Evolutionary conservation across 2,329 filamentous ascomycete species (phyloP), one percentile per base, ranked within the genome.

Genomic region (Pseudocercospora eumusae): DNA sequence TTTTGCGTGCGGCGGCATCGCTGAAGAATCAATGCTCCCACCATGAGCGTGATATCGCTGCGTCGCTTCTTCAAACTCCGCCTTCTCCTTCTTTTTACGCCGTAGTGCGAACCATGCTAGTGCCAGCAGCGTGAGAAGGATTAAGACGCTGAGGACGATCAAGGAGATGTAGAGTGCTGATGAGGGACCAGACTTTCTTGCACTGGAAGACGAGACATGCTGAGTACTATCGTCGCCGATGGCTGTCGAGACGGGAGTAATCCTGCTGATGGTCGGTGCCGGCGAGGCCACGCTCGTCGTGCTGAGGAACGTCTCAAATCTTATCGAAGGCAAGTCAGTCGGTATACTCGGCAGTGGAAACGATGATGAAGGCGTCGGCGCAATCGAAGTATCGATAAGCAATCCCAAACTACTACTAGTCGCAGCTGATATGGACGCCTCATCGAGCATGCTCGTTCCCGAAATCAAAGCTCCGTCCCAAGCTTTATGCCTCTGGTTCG

Each of bases 81-180:
- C 3, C 36, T 49, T 54, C 27, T 31, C 47, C 44, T 47, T 54
- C 3, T 54, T 36, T n/a, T n/a, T 53, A 28, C 63, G 57, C 4
- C 57, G 31, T 28, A 54, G 56, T 23, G 40, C 56, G 42, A 59
- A 55, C 57, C 60, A 60, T 23, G 52, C 57, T 23, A 65, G 13
- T 18, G 57, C 33, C 5, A 63, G 47, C 3, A 55, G 31, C 18
- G 33, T 49, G 25, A 60, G n/a, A 4, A 65, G 49, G 42, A 59
- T 55, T 2, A 63, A 25, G n/a, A 33, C 27, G 33, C 60, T 57
- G n/a, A 63, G 55, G 49, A 63, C 57, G 40, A 63, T 56, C 7
- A 61, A 20, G 2, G 59, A 40, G 25, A 61, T 44, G 53, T 57
- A 57, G 10, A 61, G 54, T 21, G 52, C 54, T 50, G 59, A 47